Conservation (phyloP, 1,139 yeast genomes). For the Geotrichum europaeum region DNA sequence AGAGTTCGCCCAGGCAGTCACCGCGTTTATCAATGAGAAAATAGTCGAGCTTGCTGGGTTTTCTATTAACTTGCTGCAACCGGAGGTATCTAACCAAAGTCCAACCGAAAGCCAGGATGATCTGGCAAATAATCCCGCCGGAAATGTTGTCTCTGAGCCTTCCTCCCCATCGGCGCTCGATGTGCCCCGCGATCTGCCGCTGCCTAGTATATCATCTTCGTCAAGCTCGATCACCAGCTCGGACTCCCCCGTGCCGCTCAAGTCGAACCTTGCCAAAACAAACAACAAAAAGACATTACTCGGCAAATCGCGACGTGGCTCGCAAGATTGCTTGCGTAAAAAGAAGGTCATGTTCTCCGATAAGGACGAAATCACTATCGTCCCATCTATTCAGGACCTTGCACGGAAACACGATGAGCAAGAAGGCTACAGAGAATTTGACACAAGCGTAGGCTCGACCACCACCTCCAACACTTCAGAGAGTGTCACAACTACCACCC, state of each 20-base stretch:
- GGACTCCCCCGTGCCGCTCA: conserved; percentile 15
- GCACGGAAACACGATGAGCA: conserved; percentile 3
- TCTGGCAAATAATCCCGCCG: not conserved
- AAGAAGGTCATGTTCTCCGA: conserved; percentile 18
- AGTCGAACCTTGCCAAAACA: conserved; percentile 21
- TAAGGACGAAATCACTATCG: conserved; percentile 16
- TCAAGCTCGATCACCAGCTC: not conserved
- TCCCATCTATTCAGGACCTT: conserved; percentile 13
- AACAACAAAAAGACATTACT: not conserved
- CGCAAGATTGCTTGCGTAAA: conserved; percentile 4
- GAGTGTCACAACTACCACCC: not conserved
- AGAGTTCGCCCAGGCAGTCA: not conserved
- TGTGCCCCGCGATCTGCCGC: not conserved
- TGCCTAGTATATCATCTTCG: not conserved
- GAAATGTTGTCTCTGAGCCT: not conserved
- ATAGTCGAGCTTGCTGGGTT: conserved; percentile 2
- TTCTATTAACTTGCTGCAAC: not conserved
- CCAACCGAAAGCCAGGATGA: not conserved
- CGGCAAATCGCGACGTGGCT: not conserved
- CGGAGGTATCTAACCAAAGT: not conserved
- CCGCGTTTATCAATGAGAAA: not conserved
- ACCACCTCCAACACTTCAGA: not conserved
- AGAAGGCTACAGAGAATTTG: conserved; percentile 1
- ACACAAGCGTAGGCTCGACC: not conserved
- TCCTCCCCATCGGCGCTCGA: not conserved